phyloP scores from a whole-genome alignment of 2,329 filamentous ascomycete species.

The Trichophaea hybrida region DNA sequence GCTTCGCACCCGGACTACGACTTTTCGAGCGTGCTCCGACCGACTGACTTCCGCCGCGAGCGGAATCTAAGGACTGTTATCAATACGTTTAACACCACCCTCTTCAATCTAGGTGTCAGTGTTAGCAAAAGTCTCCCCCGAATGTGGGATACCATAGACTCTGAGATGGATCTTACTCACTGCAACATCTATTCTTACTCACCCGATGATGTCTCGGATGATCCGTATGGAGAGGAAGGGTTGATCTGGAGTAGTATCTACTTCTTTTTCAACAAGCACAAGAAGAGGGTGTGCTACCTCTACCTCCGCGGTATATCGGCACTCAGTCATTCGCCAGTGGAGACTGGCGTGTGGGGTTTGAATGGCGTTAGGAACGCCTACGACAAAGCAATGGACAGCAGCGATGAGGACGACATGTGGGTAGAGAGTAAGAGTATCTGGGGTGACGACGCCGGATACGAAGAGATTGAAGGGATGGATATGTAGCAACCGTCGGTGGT shows the following conservation, averaged over 20 bases:
- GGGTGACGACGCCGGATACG: conserved; percentile 28
- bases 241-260: conserved; percentile 93
- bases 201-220: conserved; percentile 50
- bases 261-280: conserved; percentile 90
- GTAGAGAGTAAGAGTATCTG: conserved; percentile 36
- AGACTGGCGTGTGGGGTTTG: conserved; percentile 25
- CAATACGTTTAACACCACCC: conserved; percentile 70
- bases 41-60: conserved; percentile 79
- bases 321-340: conserved; percentile 46
- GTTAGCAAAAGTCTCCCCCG: conserved; percentile 48
- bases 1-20: conserved; percentile 94
- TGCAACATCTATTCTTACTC: conserved; percentile 84
- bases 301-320: conserved; percentile 80
- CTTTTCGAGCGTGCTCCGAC: conserved; percentile 81
- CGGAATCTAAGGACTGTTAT: conserved; percentile 66
- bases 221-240: conserved; percentile 82
- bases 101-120: conserved; percentile 67
- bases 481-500: background rate
- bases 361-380: conserved; percentile 19
- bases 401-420: conserved; percentile 32
- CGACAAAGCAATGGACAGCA: conserved; percentile 12
- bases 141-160: conserved; percentile 85
- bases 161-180: conserved; percentile 82
- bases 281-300: conserved; percentile 86
- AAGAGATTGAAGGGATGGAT: conserved; percentile 1